Evolutionary conservation across 441 rosid genomes (phyloP).

Genomic region (Cnidoscolus chayamansa): DNA sequence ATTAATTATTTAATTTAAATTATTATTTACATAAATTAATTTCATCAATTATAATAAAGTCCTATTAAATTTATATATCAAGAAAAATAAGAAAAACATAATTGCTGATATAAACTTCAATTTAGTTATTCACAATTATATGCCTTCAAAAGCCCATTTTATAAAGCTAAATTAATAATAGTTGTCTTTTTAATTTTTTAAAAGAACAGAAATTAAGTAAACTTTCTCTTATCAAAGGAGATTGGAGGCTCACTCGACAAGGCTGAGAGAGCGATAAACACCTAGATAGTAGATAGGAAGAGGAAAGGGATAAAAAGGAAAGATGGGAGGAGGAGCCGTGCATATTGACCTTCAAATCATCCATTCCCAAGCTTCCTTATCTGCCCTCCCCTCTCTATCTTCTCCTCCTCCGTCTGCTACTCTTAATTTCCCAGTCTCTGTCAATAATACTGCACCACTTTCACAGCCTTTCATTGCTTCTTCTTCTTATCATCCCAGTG

Average conservation of each 20-base stretch:
- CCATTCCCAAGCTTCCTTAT: conserved; percentile 20
- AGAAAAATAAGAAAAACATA: too few species aligned
- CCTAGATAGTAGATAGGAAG: neutral
- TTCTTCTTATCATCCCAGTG: conserved; percentile 11
- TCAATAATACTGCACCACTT: conserved; percentile 9
- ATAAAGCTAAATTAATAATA: too few species aligned
- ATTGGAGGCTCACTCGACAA: neutral
- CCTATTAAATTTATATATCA: too few species aligned
- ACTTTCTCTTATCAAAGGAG: too few species aligned
- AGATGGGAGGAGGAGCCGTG: conserved; percentile 38
- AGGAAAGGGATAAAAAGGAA: neutral
- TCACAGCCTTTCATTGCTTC: conserved; percentile 17
- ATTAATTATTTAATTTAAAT: too few species aligned
- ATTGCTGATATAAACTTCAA: too few species aligned
- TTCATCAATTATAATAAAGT: too few species aligned
- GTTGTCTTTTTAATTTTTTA: too few species aligned
- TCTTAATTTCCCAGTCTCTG: conserved; percentile 19
- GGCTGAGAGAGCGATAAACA: neutral
- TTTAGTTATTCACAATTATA: too few species aligned
- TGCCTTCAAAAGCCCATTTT: too few species aligned
- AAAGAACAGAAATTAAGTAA: too few species aligned
- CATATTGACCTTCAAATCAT: conserved; percentile 16
- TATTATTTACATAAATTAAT: too few species aligned
- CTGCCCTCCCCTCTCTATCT: conserved; percentile 12
- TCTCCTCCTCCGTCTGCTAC: conserved; percentile 16